Evolutionary conservation across 495 filamentous ascomycete species (phyloP).

Genomic region (Penicillium lagena): DNA sequence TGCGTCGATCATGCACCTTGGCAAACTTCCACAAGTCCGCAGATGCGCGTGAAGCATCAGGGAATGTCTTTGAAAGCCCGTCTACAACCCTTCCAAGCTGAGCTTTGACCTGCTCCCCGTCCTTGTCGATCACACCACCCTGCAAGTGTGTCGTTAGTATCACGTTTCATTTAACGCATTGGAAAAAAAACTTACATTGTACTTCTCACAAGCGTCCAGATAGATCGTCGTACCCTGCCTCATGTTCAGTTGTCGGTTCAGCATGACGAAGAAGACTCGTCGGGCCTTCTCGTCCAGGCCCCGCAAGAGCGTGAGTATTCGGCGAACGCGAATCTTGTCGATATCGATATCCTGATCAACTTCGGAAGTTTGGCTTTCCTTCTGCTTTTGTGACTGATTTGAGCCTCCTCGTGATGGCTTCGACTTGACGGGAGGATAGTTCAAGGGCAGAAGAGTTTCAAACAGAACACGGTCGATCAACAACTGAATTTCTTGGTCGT

Average conservation of each 20-base stretch:
- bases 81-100: slow-evolving; percentile 61
- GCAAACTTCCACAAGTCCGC: slow-evolving; percentile 85
- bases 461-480: slow-evolving; percentile 80
- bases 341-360: slow-evolving; percentile 53
- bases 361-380: slow-evolving; percentile 41
- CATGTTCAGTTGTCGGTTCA: slow-evolving; percentile 64
- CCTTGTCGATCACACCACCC: slow-evolving; percentile 73
- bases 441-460: slow-evolving; percentile 77
- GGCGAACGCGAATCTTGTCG: slow-evolving; percentile 79
- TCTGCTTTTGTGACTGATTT: slow-evolving; percentile 54
- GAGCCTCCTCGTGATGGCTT: slow-evolving; percentile 55
- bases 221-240: slow-evolving; percentile 64
- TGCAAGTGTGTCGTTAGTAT: slow-evolving; percentile 22
- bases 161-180: neutral
- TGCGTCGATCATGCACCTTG: slow-evolving; percentile 83
- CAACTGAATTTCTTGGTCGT: slow-evolving; percentile 79
- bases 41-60: slow-evolving; percentile 59
- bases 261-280: slow-evolving; percentile 84
- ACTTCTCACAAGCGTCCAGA: slow-evolving; percentile 74
- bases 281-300: slow-evolving; percentile 73
- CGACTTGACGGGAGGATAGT: slow-evolving; percentile 73
- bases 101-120: slow-evolving; percentile 59
- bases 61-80: slow-evolving; percentile 65
- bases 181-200: slow-evolving; percentile 48
- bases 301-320: slow-evolving; percentile 73